A percentile compares a stretch with the other conserved stretches of the same genome.
phyloP scores from a whole-genome alignment of 2,329 filamentous ascomycete species.

The Colletotrichum sp. region DNA sequence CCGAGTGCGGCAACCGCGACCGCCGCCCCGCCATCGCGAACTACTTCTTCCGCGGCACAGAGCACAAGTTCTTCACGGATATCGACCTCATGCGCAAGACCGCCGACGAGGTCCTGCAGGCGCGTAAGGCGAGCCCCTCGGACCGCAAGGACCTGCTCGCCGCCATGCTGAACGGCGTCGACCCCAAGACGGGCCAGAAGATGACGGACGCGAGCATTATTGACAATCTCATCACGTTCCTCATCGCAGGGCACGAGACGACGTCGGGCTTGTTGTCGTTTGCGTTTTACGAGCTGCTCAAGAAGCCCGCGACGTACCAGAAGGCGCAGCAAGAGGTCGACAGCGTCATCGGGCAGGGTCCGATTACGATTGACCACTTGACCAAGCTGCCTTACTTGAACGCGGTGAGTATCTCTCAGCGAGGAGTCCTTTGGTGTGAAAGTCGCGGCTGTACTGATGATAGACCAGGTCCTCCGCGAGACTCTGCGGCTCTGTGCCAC shows the following conservation, averaged over 20 bases:
- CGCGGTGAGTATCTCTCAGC: constrained; percentile 38
- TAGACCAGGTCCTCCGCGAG: constrained; percentile 57
- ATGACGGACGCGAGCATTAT: constrained; percentile 65
- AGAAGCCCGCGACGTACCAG: constrained; percentile 62
- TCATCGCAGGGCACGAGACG: constrained; percentile 74
- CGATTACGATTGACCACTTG: constrained; percentile 63
- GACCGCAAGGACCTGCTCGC: constrained; percentile 67
- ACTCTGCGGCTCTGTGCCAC: constrained; percentile 35
- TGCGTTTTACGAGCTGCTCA: constrained; percentile 67
- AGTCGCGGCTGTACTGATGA: constrained; percentile 16
- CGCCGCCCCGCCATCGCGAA: constrained; percentile 50
- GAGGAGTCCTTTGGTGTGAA: background rate
- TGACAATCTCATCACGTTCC: constrained; percentile 72
- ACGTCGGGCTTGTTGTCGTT: constrained; percentile 72
- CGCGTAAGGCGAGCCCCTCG: constrained; percentile 57
- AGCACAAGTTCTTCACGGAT: constrained; percentile 53
- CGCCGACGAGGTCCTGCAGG: constrained; percentile 63
- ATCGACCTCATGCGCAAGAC: constrained; percentile 57
- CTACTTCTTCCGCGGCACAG: constrained; percentile 47
- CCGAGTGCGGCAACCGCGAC: constrained; percentile 56
- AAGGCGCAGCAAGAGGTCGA: constrained; percentile 74
- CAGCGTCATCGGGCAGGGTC: constrained; percentile 61
- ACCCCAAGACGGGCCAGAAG: constrained; percentile 66
- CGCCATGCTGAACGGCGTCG: constrained; percentile 68
- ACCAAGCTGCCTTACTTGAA: constrained; percentile 67